Base-by-base conservation (phyloP, 768 basidiomycete species). In the Xerocomus potaroensis region DNA sequence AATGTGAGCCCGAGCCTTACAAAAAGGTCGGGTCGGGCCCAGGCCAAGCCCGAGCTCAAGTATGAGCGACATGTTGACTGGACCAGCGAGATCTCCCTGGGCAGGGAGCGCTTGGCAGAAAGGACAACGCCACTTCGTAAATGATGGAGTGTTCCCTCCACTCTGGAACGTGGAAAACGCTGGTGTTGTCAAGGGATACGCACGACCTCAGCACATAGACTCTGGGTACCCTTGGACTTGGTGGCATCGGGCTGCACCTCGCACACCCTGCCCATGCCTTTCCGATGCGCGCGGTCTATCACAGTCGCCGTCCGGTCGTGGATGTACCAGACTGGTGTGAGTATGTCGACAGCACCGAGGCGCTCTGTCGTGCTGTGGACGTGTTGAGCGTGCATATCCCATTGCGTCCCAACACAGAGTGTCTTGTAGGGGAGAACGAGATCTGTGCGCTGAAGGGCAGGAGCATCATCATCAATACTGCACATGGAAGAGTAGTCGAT, bases 281-380 rank as follows among this genome's bases (percentile, higher is more conserved):
- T 70, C 88, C 86, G 7, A 93, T 97, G 93, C 85, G 85, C 42
- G 72, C 95, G 45, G 72, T 95, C 36, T 96, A 95, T 67, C 77
- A 91, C 68, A 82, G 74, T 27, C 73, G 89, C 32, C 74, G 74
- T 50, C 78, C 73, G 35, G 76, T 71, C 26, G 61, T 71, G 8
- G 68, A 79, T 37, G 82, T 79, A 0, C 87, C 90, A 0, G 73
- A 68, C 31, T 92, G 85, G 75, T 84, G 83, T 55, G 78, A 83
- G 60, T 97, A 95, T 66, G 81, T 83, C 53, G 79, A 82, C 37
- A 76, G 78, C 53, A 45, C 81, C 19, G 71, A 78, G 38, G 76
- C 72, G 51, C 77, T 97, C 66, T 72, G 93, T 30, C 72, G 64
- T 18, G 73, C 80, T 58, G 70, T 87, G 7, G 94, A 97, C 62